Base-by-base conservation (phyloP, 2,329 filamentous ascomycete species). In the Acarospora socialis region DNA sequence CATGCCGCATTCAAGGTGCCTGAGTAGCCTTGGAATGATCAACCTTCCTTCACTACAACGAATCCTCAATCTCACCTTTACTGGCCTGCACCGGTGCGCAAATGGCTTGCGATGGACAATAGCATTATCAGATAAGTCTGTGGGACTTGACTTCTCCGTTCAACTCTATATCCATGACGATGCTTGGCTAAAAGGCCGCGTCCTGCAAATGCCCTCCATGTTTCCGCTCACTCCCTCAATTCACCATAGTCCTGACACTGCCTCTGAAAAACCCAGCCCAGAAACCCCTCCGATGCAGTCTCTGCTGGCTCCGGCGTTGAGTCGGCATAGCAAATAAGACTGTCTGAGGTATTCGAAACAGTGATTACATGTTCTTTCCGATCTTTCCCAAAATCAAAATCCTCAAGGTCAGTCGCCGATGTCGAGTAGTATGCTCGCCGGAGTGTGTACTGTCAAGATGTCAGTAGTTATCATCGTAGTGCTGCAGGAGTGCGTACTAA, bases 291-390 rank as follows among this genome's bases (percentile, higher is more conserved):
- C 5, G 18, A 17, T 17, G 12, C 19, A 7, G 30, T 14, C 12
- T 13, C 18, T 13, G 31, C 37, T 1, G 55, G 54, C 46, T 58
- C 55, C 3, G 57, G 37, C 16, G 49, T 56, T 12, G 51, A 52
- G 43, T 58, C 55, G 8, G 48, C 55, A 1, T 49, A 42, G 24
- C 55, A 59, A 41, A 53, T 51, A 33, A 59, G 48, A 16, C 36
- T 57, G 53, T 10, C 55, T 48, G 6, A 59, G 39, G 26, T 57
- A 57, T 32, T 59, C 55, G 38, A 57, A 52, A 46, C 55, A 59
- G 38, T 59, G 55, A 49, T 40, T 28, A 52, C 46, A 41, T 59
- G 56, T n/a, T n/a, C n/a, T n/a, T n/a, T n/a, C 9, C 51, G 48
- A 29, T 55, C 49, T 3, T 26, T 26, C 4, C 36, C 38, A 9